Evolutionary conservation across 2,329 filamentous ascomycete species (phyloP).

Genomic region (Epichloe amarillans): DNA sequence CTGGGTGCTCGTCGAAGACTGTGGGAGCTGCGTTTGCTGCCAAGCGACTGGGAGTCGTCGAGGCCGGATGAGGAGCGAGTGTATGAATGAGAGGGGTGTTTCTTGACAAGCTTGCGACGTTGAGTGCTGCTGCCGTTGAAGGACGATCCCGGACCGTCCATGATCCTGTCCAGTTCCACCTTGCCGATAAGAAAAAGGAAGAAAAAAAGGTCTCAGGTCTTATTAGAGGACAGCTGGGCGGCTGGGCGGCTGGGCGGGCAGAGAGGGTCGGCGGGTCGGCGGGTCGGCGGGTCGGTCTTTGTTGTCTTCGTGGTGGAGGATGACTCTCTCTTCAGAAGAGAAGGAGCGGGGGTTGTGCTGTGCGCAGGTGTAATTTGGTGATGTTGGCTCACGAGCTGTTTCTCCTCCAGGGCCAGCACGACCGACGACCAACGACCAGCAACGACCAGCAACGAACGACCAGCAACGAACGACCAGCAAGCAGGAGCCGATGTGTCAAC

Average conservation of each 20-base stretch:
- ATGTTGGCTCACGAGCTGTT: neutral
- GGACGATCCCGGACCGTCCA: constrained; percentile 32
- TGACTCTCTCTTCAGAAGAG: neutral
- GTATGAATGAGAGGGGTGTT: constrained; percentile 34
- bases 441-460: too few relatives aligned
- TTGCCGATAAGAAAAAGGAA: constrained; percentile 9
- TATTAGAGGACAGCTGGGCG: constrained; percentile 3
- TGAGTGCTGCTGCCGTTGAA: constrained; percentile 34
- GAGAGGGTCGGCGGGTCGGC: neutral
- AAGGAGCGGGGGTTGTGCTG: neutral
- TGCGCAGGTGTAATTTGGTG: neutral
- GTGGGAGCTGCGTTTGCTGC: constrained; percentile 50
- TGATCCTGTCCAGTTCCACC: constrained; percentile 21
- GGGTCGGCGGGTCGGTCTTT: neutral
- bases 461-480: too few relatives aligned
- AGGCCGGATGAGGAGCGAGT: constrained; percentile 33
- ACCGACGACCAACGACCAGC: too few relatives aligned
- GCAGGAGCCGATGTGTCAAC: neutral
- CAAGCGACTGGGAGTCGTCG: constrained; percentile 45
- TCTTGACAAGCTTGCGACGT: constrained; percentile 51
- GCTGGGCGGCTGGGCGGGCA: neutral
- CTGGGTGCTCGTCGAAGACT: constrained; percentile 48
- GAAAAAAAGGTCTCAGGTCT: constrained; percentile 9
- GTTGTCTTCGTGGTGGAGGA: neutral
- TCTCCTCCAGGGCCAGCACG: neutral